Conservation (phyloP, 371 early-diverging fungal genomes). For the Enteropsectra breve region DNA sequence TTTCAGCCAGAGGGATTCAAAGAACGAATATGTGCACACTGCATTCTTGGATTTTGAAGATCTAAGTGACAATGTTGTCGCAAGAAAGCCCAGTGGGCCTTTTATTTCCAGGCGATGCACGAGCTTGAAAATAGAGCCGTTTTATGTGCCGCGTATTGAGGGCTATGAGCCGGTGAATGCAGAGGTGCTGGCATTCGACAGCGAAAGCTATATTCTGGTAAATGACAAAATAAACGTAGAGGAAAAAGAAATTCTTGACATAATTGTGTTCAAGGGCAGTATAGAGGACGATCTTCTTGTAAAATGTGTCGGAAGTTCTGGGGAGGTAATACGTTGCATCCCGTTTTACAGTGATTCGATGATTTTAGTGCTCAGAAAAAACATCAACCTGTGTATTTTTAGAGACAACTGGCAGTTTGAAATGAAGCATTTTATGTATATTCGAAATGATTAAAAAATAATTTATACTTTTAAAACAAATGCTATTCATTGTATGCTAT, state of each 20-base stretch:
- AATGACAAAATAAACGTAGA: slow-evolving; percentile 48
- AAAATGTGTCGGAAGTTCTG: too few species aligned
- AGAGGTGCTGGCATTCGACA: slow-evolving; percentile 11
- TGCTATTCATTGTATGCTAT: too few species aligned
- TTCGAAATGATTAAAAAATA: too few species aligned
- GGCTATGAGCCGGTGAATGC: slow-evolving; percentile 16
- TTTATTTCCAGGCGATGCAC: slow-evolving; percentile 30
- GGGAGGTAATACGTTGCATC: too few species aligned
- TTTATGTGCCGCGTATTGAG: slow-evolving; percentile 15
- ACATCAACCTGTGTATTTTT: too few species aligned
- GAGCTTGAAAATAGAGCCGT: slow-evolving; percentile 1
- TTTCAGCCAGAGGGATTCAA: not conserved
- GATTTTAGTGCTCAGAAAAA: too few species aligned
- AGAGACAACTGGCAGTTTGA: too few species aligned
- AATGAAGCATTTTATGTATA: too few species aligned
- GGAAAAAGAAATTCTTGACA: slow-evolving; percentile 22
- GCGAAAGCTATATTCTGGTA: slow-evolving; percentile 38
- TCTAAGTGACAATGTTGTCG: slow-evolving; percentile 10
- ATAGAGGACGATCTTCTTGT: too few species aligned
- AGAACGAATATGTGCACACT: not conserved
- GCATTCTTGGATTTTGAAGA: slow-evolving; percentile 12
- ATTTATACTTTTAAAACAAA: too few species aligned
- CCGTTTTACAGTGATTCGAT: too few species aligned
- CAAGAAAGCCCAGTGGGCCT: slow-evolving; percentile 13
- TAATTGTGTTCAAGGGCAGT: not conserved